These are phyloP conservation scores for Hibiscus trionum DNA, from an alignment of 345 rosid genomes.

Conservation along the genomic window DNA sequence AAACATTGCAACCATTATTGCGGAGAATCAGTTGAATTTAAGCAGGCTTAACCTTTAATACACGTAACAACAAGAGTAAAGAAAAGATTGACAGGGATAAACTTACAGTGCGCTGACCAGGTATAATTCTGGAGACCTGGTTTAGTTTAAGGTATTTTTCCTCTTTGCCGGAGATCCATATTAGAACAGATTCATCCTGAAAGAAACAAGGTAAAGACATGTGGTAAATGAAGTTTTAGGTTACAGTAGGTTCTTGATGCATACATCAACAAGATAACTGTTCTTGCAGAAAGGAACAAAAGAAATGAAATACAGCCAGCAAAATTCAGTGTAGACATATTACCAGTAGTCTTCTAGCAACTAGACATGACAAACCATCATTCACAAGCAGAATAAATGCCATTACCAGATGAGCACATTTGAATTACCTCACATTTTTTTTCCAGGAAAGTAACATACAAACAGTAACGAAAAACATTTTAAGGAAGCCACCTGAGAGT, in stretches of 20 bases:
- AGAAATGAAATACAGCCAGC: conserved; percentile 14
- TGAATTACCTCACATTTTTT: background rate
- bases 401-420: background rate
- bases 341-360: background rate
- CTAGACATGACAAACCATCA: background rate
- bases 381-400: background rate
- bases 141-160: conserved; percentile 63
- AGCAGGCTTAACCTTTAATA: background rate
- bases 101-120: conserved; percentile 83
- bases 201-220: background rate
- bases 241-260: background rate
- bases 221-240: background rate
- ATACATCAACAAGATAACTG: background rate
- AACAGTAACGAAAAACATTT: too few relatives aligned
- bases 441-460: background rate
- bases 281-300: conserved; percentile 8
- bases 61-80: conserved; percentile 2
- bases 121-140: conserved; percentile 61
- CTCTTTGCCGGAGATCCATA: conserved; percentile 75
- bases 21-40: background rate
- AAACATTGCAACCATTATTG: background rate
- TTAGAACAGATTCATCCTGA: conserved; percentile 73
- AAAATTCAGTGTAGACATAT: conserved; percentile 12
- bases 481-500: too few relatives aligned
- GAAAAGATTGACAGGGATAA: conserved; percentile 4